Evolutionary conservation across 805 yeast species (phyloP).

Genomic region (Pichia nakasei): DNA sequence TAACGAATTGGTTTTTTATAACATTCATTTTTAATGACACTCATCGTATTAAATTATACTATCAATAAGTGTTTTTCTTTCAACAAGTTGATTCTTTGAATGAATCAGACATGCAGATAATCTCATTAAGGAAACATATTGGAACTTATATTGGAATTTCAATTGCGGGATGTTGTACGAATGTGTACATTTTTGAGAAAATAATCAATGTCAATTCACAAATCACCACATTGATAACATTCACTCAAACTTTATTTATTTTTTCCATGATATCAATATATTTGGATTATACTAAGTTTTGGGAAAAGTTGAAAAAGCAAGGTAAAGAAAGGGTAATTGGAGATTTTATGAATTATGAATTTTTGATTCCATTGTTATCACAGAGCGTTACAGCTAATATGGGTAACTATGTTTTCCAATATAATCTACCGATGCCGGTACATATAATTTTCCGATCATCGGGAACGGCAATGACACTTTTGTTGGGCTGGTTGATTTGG

Average conservation of each 20-base stretch:
- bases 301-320: background rate
- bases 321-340: background rate
- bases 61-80: no score
- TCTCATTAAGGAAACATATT: no score
- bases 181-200: constrained; percentile 54
- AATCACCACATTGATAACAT: constrained; percentile 47
- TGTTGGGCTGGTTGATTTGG: constrained; percentile 41
- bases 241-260: constrained; percentile 47
- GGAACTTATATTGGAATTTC: background rate
- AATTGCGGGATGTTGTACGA: constrained; percentile 44
- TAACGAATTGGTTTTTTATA: no score
- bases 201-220: constrained; percentile 31
- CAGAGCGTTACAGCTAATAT: constrained; percentile 43
- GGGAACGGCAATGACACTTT: constrained; percentile 53
- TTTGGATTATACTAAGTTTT: constrained; percentile 15
- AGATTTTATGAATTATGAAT: constrained; percentile 21
- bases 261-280: constrained; percentile 34
- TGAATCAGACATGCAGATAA: no score
- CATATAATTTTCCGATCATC: constrained; percentile 62
- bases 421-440: constrained; percentile 52
- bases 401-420: constrained; percentile 51
- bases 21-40: no score
- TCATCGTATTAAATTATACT: no score
- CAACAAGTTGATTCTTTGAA: no score
- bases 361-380: constrained; percentile 37